Conservation (phyloP, 371 early-diverging fungal genomes). For the Syncephalis fuscata region DNA sequence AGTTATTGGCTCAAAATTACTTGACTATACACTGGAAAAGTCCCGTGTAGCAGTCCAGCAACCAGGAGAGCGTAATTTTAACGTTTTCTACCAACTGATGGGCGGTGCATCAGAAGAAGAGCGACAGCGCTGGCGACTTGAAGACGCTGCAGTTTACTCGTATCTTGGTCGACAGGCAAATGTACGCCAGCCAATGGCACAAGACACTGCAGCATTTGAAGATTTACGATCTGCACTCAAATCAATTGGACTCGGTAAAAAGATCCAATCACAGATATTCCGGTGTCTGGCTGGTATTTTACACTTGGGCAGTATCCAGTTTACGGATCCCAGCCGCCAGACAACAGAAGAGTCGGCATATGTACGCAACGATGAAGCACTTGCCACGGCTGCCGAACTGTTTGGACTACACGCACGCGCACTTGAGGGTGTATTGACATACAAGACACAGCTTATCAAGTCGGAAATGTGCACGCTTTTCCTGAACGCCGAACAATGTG, state of each 20-base stretch:
- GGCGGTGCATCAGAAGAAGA: constrained; percentile 38
- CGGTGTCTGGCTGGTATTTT: constrained; percentile 61
- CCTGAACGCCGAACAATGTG: constrained; percentile 45
- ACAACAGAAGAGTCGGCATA: constrained; percentile 25
- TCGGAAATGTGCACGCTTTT: constrained; percentile 68
- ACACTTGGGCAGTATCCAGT: constrained; percentile 68
- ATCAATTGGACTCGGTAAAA: constrained; percentile 56
- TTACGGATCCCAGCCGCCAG: constrained; percentile 13
- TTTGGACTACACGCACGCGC: constrained; percentile 62
- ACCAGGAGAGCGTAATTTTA: constrained; percentile 65
- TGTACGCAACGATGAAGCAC: constrained; percentile 38
- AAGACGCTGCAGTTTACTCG: constrained; percentile 26
- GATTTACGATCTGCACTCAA: constrained; percentile 57
- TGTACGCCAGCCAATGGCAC: constrained; percentile 10
- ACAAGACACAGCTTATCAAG: constrained; percentile 39
- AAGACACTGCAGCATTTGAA: constrained; percentile 28
- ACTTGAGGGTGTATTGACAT: constrained; percentile 47
- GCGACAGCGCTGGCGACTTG: constrained; percentile 23
- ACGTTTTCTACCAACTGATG: constrained; percentile 78
- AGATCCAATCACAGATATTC: constrained; percentile 48
- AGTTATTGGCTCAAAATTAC: constrained; percentile 71
- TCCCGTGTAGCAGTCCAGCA: constrained; percentile 38
- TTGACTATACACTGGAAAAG: constrained; percentile 86
- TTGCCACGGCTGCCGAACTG: constrained; percentile 56
- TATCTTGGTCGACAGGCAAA: constrained; percentile 20